A percentile compares a stretch with the other conserved stretches of the same genome.
phyloP scores from a whole-genome alignment of 2,329 filamentous ascomycete genomes.

The Aspergillus amoenus region DNA sequence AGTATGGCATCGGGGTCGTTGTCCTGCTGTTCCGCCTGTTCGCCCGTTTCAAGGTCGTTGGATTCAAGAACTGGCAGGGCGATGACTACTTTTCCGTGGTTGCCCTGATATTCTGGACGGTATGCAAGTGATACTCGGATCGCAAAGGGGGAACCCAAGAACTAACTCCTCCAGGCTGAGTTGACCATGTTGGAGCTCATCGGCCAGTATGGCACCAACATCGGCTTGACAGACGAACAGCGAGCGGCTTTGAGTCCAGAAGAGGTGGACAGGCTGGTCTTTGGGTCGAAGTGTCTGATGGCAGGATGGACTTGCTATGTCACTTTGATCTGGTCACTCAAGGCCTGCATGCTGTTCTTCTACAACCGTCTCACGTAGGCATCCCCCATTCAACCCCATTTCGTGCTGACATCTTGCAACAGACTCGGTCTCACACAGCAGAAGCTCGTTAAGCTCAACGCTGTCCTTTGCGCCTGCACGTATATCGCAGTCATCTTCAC shows the following conservation, averaged over 20 bases:
- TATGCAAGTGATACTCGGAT: neutral
- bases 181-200: constrained; percentile 23
- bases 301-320: constrained; percentile 46
- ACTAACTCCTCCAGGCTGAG: constrained; percentile 14
- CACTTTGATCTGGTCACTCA: constrained; percentile 45
- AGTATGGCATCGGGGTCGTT: constrained; percentile 42
- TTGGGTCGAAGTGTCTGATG: constrained; percentile 36
- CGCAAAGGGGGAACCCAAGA: neutral
- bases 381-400: neutral
- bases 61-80: constrained; percentile 42
- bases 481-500: constrained; percentile 36
- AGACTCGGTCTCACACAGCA: constrained; percentile 41
- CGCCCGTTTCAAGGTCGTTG: constrained; percentile 41
- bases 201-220: constrained; percentile 37
- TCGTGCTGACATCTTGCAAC: neutral
- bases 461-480: constrained; percentile 27
- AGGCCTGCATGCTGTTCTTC: constrained; percentile 47
- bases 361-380: constrained; percentile 45
- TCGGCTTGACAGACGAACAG: constrained; percentile 35
- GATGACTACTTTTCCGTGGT: constrained; percentile 46
- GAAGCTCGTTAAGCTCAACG: constrained; percentile 39
- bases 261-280: constrained; percentile 28
- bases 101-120: constrained; percentile 42
- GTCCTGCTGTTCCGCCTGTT: constrained; percentile 42
- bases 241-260: constrained; percentile 30